Evolutionary conservation across 441 rosid species (phyloP).

Genomic region (Rhodomyrtus psidioides): DNA sequence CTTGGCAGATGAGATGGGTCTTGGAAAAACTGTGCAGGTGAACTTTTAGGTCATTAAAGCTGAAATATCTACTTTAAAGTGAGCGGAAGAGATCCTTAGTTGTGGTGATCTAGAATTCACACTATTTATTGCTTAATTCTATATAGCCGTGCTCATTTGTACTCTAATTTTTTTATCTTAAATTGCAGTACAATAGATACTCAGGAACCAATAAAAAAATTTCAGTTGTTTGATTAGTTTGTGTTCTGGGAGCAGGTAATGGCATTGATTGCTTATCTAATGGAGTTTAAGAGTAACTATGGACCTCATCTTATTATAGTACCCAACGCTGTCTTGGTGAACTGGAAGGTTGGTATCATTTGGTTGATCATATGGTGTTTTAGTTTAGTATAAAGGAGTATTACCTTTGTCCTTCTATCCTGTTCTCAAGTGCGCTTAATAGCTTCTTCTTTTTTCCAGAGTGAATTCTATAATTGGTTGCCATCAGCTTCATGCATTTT

Average conservation of each 20-base stretch:
- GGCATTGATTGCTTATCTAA: slow-evolving; percentile 98
- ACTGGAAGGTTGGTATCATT: slow-evolving; percentile 90
- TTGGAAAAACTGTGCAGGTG: slow-evolving; percentile 99
- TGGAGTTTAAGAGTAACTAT: slow-evolving; percentile 99
- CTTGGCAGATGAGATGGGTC: slow-evolving; percentile 99
- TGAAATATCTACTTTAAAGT: neutral
- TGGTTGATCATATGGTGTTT: neutral
- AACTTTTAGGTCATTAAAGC: neutral
- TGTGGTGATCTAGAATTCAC: neutral
- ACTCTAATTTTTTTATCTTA: neutral
- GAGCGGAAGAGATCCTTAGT: neutral
- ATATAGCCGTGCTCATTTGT: neutral
- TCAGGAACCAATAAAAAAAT: neutral
- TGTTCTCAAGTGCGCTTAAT: slow-evolving; percentile 12
- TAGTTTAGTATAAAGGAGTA: neutral
- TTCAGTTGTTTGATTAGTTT: neutral
- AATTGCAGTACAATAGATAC: neutral
- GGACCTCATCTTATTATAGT: slow-evolving; percentile 99
- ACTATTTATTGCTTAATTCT: neutral
- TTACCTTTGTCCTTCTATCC: neutral
- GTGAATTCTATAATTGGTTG: slow-evolving; percentile 94
- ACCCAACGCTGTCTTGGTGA: slow-evolving; percentile 98
- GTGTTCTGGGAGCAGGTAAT: slow-evolving; percentile 53
- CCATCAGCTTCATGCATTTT: slow-evolving; percentile 96
- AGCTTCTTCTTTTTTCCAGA: slow-evolving; percentile 42